Conservation (phyloP, 768 basidiomycete genomes). For the Jaapia argillacea region DNA sequence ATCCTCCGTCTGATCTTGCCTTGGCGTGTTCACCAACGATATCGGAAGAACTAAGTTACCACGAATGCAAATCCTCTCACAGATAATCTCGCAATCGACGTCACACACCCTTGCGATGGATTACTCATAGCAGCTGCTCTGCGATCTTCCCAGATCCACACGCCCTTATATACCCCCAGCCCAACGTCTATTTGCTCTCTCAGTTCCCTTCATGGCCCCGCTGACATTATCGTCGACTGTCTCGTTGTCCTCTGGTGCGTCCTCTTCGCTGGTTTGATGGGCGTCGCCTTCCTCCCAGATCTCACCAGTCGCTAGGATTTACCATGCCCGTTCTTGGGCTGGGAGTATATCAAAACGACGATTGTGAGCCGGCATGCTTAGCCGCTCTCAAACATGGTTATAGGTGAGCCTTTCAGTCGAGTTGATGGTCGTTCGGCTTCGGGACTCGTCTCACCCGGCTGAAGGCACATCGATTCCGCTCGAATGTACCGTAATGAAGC, state of each 20-base stretch:
- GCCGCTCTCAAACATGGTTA: slow-evolving; percentile 64
- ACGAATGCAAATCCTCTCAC: no score
- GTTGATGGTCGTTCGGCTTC: background rate
- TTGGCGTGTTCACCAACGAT: no score
- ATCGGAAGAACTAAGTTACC: no score
- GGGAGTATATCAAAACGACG: slow-evolving; percentile 60
- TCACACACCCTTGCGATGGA: no score
- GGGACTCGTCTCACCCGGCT: no score
- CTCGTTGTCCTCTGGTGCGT: slow-evolving; percentile 25
- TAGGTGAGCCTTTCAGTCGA: slow-evolving; percentile 22
- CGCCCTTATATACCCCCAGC: no score
- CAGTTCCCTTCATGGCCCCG: slow-evolving; percentile 6
- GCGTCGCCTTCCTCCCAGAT: slow-evolving; percentile 2
- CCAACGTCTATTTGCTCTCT: no score
- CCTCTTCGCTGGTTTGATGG: background rate
- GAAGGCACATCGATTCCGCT: slow-evolving; percentile 67
- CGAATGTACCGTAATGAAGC: slow-evolving; percentile 60
- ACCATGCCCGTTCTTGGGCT: slow-evolving; percentile 59
- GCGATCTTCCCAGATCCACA: no score
- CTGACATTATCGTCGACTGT: slow-evolving; percentile 22
- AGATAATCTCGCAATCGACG: no score
- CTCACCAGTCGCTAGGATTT: slow-evolving; percentile 27
- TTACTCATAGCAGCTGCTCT: no score
- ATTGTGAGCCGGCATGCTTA: slow-evolving; percentile 40
- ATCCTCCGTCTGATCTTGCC: no score